These are phyloP conservation scores for Adansonia madagascariensis DNA, from an alignment of 441 rosid genomes.

Conservation along the genomic window DNA sequence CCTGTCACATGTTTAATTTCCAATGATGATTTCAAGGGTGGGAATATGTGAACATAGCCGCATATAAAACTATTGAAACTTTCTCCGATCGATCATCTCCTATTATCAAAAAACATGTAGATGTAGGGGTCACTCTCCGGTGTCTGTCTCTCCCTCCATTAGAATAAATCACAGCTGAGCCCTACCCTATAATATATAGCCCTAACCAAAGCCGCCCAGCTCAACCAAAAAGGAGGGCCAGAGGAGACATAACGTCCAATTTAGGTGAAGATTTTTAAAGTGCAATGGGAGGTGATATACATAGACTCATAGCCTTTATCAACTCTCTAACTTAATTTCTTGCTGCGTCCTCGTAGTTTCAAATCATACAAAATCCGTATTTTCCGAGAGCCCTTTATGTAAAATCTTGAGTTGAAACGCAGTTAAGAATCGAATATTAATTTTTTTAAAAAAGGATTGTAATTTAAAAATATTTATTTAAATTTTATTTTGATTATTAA, in stretches of 20 bases:
- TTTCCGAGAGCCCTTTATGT: not conserved
- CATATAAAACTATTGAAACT: constrained; percentile 13
- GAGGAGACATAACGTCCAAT: not conserved
- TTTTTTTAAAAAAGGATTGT: not conserved
- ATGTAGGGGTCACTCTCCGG: too few species aligned
- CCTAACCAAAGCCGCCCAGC: constrained; percentile 10
- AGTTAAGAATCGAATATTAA: not conserved
- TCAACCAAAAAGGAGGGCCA: constrained; percentile 10
- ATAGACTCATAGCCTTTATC: constrained; percentile 22
- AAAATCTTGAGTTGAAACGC: not conserved
- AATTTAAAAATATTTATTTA: too few species aligned
- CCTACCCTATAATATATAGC: constrained; percentile 9
- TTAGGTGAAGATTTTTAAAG: constrained; percentile 24
- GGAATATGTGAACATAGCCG: not conserved
- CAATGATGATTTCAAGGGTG: constrained; percentile 12
- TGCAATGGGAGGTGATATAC: not conserved
- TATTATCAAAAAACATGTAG: not conserved
- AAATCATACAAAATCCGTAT: not conserved
- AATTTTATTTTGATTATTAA: too few species aligned
- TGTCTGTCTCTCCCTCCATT: not conserved
- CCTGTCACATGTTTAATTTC: not conserved
- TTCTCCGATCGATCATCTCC: not conserved
- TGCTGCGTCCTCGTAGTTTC: not conserved
- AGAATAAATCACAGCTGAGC: constrained; percentile 4
- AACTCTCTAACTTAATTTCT: not conserved